Conservation (phyloP, 1,284 basidiomycete species). For the Trichosporon coremiiforme region DNA sequence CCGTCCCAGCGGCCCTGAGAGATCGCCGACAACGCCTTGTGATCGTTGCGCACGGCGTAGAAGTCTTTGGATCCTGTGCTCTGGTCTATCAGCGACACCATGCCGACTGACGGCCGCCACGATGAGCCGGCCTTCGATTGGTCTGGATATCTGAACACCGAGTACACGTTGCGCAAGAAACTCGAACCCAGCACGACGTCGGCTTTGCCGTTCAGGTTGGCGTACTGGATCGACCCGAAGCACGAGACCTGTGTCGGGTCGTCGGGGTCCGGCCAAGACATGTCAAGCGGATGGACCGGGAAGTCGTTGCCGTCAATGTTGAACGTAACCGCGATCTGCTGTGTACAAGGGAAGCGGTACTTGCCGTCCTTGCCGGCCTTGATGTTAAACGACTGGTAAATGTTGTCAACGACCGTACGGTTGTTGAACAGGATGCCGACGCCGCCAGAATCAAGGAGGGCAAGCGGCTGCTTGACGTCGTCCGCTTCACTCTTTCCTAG, state of each 20-base stretch:
- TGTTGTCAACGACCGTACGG: constrained; percentile 41
- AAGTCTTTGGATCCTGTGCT: constrained; percentile 51
- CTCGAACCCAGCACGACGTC: constrained; percentile 51
- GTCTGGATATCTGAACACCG: constrained; percentile 54
- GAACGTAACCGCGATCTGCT: constrained; percentile 48
- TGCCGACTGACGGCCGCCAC: constrained; percentile 54
- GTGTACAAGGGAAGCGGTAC: constrained; percentile 53
- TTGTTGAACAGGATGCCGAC: constrained; percentile 49
- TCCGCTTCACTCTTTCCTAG: constrained; percentile 42
- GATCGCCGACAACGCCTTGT: constrained; percentile 42
- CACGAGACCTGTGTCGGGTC: constrained; percentile 46
- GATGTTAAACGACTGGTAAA: constrained; percentile 49
- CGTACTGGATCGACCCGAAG: constrained; percentile 53
- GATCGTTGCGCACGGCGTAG: constrained; percentile 50
- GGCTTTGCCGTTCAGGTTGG: constrained; percentile 34
- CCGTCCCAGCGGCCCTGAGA: constrained; percentile 26
- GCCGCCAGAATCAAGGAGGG: constrained; percentile 54
- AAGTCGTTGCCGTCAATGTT: constrained; percentile 44
- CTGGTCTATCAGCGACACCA: constrained; percentile 50
- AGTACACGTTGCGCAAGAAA: constrained; percentile 56
- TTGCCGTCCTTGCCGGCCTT: constrained; percentile 42
- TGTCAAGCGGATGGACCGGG: constrained; percentile 54
- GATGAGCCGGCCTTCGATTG: constrained; percentile 30
- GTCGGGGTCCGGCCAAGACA: constrained; percentile 48
- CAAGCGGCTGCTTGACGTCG: constrained; percentile 41